phyloP scores from a whole-genome alignment of 768 basidiomycete species.

The Termitomyces sp. region DNA sequence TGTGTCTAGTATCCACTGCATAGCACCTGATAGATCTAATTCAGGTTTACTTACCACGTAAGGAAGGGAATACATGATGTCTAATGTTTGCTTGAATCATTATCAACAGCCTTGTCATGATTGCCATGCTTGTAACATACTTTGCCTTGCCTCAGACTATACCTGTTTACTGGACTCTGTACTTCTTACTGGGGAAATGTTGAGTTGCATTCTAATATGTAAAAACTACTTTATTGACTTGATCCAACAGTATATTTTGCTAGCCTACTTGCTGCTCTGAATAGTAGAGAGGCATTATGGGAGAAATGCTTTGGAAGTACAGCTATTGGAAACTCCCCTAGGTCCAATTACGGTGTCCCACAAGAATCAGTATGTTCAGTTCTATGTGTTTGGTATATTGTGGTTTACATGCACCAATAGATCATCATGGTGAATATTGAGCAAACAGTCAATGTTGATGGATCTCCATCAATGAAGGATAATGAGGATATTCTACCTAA shows the following conservation, averaged over 20 bases:
- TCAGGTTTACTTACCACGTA: conserved; percentile 1
- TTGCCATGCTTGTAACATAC: conserved; percentile 27
- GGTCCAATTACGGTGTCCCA: too few relatives aligned
- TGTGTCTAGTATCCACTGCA: not conserved
- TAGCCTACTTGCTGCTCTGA: not conserved
- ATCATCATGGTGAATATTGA: not conserved
- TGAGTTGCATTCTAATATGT: conserved; percentile 6
- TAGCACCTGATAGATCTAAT: not conserved
- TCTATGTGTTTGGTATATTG: too few relatives aligned
- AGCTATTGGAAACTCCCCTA: not conserved
- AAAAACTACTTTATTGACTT: not conserved
- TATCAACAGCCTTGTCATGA: conserved; percentile 20
- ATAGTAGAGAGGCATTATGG: not conserved
- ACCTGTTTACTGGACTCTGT: conserved; percentile 39
- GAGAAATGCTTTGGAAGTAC: not conserved
- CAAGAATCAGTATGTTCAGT: too few relatives aligned
- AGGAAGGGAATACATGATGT: too few relatives aligned
- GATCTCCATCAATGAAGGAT: not conserved
- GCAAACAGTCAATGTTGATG: not conserved
- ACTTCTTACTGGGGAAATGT: conserved; percentile 40
- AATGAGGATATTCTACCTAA: not conserved
- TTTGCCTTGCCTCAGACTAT: conserved; percentile 41
- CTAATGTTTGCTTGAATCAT: too few relatives aligned
- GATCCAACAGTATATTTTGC: not conserved
- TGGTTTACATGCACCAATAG: not conserved